phyloP scores from a whole-genome alignment of 2,329 filamentous ascomycete species.

The Pseudogymnoascus sp. region DNA sequence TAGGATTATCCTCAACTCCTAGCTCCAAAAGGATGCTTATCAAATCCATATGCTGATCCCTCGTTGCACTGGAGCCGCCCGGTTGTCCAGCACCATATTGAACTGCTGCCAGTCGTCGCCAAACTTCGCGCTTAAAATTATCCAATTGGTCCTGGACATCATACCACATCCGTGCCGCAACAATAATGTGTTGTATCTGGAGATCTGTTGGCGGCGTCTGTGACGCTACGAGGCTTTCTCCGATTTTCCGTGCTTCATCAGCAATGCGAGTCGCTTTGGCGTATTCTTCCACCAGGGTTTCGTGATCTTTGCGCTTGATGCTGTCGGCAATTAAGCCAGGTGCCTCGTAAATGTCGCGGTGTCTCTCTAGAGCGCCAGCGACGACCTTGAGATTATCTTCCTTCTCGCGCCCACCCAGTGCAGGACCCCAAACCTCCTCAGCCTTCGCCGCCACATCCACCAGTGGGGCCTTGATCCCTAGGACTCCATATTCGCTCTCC shows the following conservation, averaged over 20 bases:
- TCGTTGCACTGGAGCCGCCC: slow-evolving; percentile 33
- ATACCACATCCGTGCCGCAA: slow-evolving; percentile 90
- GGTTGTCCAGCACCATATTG: slow-evolving; percentile 42
- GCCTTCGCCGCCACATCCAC: slow-evolving; percentile 88
- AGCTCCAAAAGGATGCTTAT: slow-evolving; percentile 86
- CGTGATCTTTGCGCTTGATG: slow-evolving; percentile 87
- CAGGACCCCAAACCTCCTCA: slow-evolving; percentile 95
- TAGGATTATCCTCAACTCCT: slow-evolving; percentile 90
- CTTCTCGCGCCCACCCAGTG: slow-evolving; percentile 81
- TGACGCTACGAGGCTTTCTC: slow-evolving; percentile 45
- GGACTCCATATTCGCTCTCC: slow-evolving; percentile 83
- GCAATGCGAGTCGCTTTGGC: slow-evolving; percentile 72
- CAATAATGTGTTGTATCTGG: slow-evolving; percentile 76
- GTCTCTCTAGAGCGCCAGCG: slow-evolving; percentile 65
- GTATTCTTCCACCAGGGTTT: slow-evolving; percentile 79
- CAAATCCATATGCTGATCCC: slow-evolving; percentile 83
- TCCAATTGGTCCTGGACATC: slow-evolving; percentile 85
- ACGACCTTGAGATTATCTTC: slow-evolving; percentile 80
- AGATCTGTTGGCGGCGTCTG: slow-evolving; percentile 58
- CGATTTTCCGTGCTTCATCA: slow-evolving; percentile 66
- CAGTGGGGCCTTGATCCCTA: slow-evolving; percentile 80
- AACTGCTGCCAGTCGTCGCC: slow-evolving; percentile 68
- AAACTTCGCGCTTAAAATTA: slow-evolving; percentile 79
- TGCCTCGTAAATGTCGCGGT: slow-evolving; percentile 75
- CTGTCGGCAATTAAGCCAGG: slow-evolving; percentile 70